Evolutionary conservation across 2,329 filamentous ascomycete species (phyloP), one percentile per base, ranked within the genome.

Genomic region (Talaromyces sp.): DNA sequence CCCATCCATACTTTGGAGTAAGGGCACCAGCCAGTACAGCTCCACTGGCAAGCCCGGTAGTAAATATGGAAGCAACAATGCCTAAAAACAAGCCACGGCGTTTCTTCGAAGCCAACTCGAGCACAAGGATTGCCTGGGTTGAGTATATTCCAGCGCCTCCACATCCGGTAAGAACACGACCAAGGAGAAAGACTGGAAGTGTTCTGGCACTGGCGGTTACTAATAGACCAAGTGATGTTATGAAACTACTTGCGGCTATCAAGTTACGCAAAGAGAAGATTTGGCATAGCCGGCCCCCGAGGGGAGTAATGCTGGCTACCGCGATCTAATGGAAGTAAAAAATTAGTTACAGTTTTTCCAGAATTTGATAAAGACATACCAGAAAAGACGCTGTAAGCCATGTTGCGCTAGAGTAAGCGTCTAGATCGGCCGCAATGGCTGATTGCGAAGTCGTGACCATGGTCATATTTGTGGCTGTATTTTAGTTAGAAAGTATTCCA

Each of bases 381-480:
- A 95, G 80, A 71, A 91, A 96, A 2, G 88, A 82, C 33, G 89
- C 91, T 8, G 89, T 92, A 71, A 95, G 92, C 91, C 91, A 96
- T 73, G 86, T 89, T 39, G 86, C 87, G 60, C 86, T 79, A 60
- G 87, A 85, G 69, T 91, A 92, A 1, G 89, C 85, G 73, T 90
- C 81, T 1, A 96, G 80, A 65, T 93, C 90, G 8, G 82, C 83
- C 2, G 91, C 90, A 65, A 96, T 91, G 56, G 81, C 81, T 8
- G 88, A 90, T 75, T 95, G 91, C 1, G 89, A 90, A 60, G 92
- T 93, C 6, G 90, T 90, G 71, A 96, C 87, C 67, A 91, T 87
- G 13, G 88, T 91, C 76, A 93, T 91, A 70, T 95, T 95, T 64
- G 84, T 82, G 17, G 82, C 82, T 82, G 62, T 54, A 39, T 19